Base-by-base conservation (phyloP, 441 rosid genomes). In the Pelargonium citronellum region DNA sequence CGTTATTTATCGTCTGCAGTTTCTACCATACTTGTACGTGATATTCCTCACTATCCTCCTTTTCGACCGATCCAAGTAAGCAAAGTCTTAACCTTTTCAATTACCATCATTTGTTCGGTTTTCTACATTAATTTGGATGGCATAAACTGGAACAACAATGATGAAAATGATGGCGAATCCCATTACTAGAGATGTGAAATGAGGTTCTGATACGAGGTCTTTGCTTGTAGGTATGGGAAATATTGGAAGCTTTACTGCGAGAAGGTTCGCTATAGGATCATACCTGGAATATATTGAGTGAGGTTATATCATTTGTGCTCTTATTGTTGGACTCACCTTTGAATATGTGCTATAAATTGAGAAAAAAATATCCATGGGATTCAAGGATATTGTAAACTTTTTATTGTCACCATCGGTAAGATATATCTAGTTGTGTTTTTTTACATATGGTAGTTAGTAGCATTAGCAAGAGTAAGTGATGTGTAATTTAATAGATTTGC, bases 21-120 rank as follows among this genome's bases (percentile, higher is more conserved):
- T 89, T 78, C 81, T 94, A 72, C 96, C 99, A 2, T 91, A 91
- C 82, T 91, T 91, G 89, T 94, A 90, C 19, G 94, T 94, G 27
- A 72, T 89, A 69, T 91, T 73, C 75, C 95, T 91, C 65, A 90
- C 96, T 67, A 87, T 94, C 82, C 95, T 94, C 68, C 89, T 94
- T 57, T 77, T 94, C 0, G 97, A 94, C 69, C 83, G 89, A 69
- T 85, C 94, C 78, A 95, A 95, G 99, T 94, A 87, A 89, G 95
- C 27, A 46, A n/a, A 39, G 68, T 69, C 15, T 60, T 24, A 41
- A 70, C 64, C 60, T 69, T 17, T 63, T 67, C 62, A 51, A 19
- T 47, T 49, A n/a, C 1, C 22, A 39, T 49, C 68, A 34, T 34
- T 34, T 34, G 0, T 34, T 34, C 7, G 39, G 64, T 20, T 55